phyloP scores from a whole-genome alignment of 1,284 basidiomycete genomes.

The Ganoderma leucocontextum region DNA sequence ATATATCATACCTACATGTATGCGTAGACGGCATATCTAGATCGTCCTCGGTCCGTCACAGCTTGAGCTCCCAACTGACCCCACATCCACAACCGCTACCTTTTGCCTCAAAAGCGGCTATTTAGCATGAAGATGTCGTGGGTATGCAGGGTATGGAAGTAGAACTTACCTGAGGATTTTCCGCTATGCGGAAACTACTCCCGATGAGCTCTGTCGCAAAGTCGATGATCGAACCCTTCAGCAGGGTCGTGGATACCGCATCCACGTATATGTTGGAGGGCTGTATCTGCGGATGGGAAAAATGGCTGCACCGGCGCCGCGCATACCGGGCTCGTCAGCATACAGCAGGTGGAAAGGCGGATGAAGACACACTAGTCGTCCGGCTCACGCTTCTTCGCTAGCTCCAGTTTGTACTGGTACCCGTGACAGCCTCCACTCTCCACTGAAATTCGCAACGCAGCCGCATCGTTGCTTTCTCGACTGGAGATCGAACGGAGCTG shows the following conservation, averaged over 20 bases:
- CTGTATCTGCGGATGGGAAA: conserved; percentile 70
- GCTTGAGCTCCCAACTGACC: conserved; percentile 19
- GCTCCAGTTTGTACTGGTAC: conserved; percentile 90
- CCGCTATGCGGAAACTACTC: conserved; percentile 79
- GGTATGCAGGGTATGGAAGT: neutral
- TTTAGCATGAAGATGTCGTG: neutral
- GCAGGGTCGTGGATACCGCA: conserved; percentile 79
- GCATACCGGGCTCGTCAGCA: conserved; percentile 15
- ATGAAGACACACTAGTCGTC: conserved; percentile 81
- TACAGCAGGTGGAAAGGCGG: conserved; percentile 7
- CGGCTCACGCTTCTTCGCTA: conserved; percentile 62
- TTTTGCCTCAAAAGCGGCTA: conserved; percentile 6
- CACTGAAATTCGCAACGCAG: conserved; percentile 80
- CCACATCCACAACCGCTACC: conserved; percentile 20
- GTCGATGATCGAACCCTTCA: conserved; percentile 88
- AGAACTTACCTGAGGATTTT: conserved; percentile 72
- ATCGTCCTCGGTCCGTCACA: neutral
- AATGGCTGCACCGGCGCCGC: conserved; percentile 52
- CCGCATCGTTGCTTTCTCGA: conserved; percentile 62
- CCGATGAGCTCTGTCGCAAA: conserved; percentile 93
- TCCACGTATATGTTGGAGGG: conserved; percentile 84
- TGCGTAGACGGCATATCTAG: neutral
- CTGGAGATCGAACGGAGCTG: conserved; percentile 71
- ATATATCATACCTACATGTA: neutral
- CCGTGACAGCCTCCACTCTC: conserved; percentile 94